Percentiles rank a stretch among this genome's conserved stretches.
These are phyloP conservation scores for Apiospora saccharicola DNA, from an alignment of 2,329 filamentous ascomycete genomes.

Conservation along the genomic window DNA sequence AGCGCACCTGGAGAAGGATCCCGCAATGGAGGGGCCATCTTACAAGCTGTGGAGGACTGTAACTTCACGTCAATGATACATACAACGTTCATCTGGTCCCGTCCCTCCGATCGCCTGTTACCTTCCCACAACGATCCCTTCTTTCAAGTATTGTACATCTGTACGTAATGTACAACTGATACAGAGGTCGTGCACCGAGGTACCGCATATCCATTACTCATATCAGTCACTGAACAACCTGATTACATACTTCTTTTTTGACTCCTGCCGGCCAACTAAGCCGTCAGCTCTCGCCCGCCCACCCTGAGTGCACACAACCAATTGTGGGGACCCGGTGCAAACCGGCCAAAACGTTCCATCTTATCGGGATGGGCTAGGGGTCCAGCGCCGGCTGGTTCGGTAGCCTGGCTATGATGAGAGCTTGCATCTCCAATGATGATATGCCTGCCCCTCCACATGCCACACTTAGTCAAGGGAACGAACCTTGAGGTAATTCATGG, in stretches of 20 bases:
- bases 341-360: conserved; percentile 44
- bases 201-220: not conserved
- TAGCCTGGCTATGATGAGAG: conserved; percentile 5
- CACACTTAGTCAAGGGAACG: not conserved
- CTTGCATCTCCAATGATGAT: conserved; percentile 20
- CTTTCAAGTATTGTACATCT: not conserved
- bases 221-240: not conserved
- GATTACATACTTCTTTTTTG: not conserved
- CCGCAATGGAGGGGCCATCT: conserved; percentile 2
- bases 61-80: not conserved
- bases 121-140: conserved; percentile 14
- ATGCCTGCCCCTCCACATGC: conserved; percentile 21
- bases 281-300: not conserved
- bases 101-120: conserved; percentile 8
- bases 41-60: conserved; percentile 1
- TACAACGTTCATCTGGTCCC: conserved; percentile 21
- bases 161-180: conserved; percentile 8
- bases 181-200: not conserved
- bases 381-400: conserved; percentile 1
- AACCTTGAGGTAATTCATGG: conserved; percentile 10
- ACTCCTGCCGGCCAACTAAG: not conserved
- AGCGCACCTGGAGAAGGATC: not conserved
- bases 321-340: conserved; percentile 33
- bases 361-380: conserved; percentile 28
- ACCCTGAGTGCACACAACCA: conserved; percentile 27